Evolutionary conservation across 2,329 filamentous ascomycete species (phyloP), one percentile per base, ranked within the genome.

Genomic region (Calonectria hawksworthii): DNA sequence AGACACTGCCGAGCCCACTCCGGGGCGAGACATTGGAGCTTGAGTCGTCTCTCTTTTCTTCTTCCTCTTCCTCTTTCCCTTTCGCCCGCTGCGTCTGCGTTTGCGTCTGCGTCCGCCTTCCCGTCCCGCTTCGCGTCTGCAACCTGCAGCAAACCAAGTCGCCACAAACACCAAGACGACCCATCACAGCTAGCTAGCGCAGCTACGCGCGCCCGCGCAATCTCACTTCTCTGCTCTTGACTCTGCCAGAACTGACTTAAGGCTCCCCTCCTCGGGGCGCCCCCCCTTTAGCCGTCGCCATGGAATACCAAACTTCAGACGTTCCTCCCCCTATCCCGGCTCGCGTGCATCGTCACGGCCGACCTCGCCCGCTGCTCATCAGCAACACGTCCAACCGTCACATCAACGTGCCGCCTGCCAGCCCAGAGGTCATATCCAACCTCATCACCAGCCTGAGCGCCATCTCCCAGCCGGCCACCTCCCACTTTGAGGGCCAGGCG

Each of bases 371-470:
- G 34, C 70, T 78, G 6, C 80, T 77, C 41, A 76, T 68, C 65
- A 72, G 67, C 50, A 68, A 64, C 69, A 74, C 56, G 59, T 74
- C 65, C 73, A 18, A 54, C 61, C 75, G 73, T 70, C 79, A 78
- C 54, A 74, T 74, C 54, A 80, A 75, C 72, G 75, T 86, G 56
- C 82, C 86, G 32, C 87, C 89, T 51, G 88, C 91, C 18, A 92
- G 91, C 64, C 93, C 94, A 73, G 93, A 94, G 82, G 90, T 96
- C 83, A 95, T 93, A 73, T 92, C 91, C 32, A 91, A 89, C 70
- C 87, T 92, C 69, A 96, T 94, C 85, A 95, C 93, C 77, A 95
- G 90, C 69, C 88, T 94, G 47, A 92, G 92, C 79, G 91, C 92
- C 81, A 94, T 91, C 79, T 94, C 92, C 28, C 89, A 91, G 65